Evolutionary conservation across 2,329 filamentous ascomycete genomes (phyloP), one percentile per base, ranked within the genome.

Genomic region (Arthrobotrys megalospora): DNA sequence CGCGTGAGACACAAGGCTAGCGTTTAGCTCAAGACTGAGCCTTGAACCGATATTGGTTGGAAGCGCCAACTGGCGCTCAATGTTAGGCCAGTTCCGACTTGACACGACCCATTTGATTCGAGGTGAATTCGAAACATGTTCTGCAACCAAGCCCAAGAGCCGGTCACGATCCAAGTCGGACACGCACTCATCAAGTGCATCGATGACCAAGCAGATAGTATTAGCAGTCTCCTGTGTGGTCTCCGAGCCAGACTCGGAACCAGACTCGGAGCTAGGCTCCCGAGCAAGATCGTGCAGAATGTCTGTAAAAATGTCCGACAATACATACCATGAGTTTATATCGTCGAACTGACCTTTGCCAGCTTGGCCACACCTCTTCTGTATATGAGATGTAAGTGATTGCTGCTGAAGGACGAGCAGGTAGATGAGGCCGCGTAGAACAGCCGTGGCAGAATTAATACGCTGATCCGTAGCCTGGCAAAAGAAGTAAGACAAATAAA

Each of bases 111-210:
- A 87, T 79, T 86, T 88, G 0, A 84, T 80, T 76, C 50, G 50
- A 16, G 41, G 41, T 2, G 41, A 45, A 16, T 6, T 16, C 6
- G 11, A 14, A 10, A 45, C n/a, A 45, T n/a, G 11, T 6, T 45
- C 6, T 3, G 41, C 11, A n/a, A 45, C 6, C 12, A 45, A 16
- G n/a, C 14, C 41, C n/a, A 81, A 38, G 68, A 75, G 80, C 12
- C 63, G 34, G 21, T 16, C 80, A 82, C 0, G 53, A 79, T 41
- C 82, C 58, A n/a, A 80, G 43, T 80, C 83, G 8, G 41, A 50
- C 14, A 63, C 71, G 78, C 85, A 87, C 80, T 88, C 86, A 70
- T 88, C 86, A 0, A 88, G 84, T 0, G 85, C 86, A 80, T 88
- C 86, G 52, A 88, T 81, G 12, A 87, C 73, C 3, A 88, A 63